phyloP scores from a whole-genome alignment of 345 rosid species.

The Rhodamnia rubescens region DNA sequence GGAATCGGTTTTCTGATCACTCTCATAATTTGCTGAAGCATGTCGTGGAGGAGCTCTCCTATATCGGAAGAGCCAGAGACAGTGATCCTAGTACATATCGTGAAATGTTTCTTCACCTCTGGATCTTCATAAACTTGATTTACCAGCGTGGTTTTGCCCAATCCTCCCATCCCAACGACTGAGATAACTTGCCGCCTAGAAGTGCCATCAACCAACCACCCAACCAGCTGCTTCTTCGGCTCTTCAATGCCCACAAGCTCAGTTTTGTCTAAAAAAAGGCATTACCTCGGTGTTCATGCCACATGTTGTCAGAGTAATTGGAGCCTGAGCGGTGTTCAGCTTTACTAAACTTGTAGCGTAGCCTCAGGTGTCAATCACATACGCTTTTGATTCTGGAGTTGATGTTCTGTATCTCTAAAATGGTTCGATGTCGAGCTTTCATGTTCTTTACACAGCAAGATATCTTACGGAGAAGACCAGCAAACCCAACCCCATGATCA shows the following conservation, averaged over 20 bases:
- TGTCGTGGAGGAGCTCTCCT: conserved; percentile 9
- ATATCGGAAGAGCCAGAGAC: conserved; percentile 11
- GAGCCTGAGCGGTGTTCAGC: conserved; percentile 4
- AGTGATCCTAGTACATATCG: conserved; percentile 13
- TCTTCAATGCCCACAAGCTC: conserved; percentile 29
- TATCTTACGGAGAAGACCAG: conserved; percentile 3
- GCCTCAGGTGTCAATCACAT: conserved; percentile 11
- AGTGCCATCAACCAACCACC: conserved; percentile 8
- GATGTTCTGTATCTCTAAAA: conserved; percentile 9
- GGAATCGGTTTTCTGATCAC: conserved; percentile 14
- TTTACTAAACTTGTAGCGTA: conserved; percentile 1
- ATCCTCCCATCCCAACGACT: conserved; percentile 28
- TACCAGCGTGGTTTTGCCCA: conserved; percentile 31
- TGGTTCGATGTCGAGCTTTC: conserved; percentile 12
- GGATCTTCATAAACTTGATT: conserved; percentile 23
- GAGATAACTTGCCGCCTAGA: conserved; percentile 9
- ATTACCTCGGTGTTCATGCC: conserved; percentile 11
- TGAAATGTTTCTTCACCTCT: conserved; percentile 15
- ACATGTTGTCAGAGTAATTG: not conserved
- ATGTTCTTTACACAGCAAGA: conserved; percentile 12
- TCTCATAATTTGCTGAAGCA: conserved; percentile 10
- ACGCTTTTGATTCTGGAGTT: conserved; percentile 1
- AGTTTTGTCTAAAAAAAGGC: conserved; percentile 24
- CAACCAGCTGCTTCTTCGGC: conserved; percentile 12
- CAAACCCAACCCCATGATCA: conserved; percentile 3